Evolutionary conservation across 495 filamentous ascomycete genomes (phyloP).

Genomic region (Aspergillus ostianus): DNA sequence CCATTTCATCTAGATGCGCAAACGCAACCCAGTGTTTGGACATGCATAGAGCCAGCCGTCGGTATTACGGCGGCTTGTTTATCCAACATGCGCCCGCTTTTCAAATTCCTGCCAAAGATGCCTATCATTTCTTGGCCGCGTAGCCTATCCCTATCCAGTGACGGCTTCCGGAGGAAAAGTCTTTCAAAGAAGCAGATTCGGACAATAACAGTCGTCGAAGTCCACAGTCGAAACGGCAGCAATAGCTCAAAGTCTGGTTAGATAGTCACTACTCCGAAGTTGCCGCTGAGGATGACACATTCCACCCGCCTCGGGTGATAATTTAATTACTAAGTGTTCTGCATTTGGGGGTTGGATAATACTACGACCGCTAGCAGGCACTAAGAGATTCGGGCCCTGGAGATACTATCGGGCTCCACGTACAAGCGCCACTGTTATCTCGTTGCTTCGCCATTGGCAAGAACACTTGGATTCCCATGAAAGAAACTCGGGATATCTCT

Average conservation of each 20-base stretch:
- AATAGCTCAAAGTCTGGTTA: neutral
- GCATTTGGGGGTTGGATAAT: neutral
- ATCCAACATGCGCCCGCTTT: constrained; percentile 34
- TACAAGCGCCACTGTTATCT: neutral
- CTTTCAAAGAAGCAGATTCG: too few relatives aligned
- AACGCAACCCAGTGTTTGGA: constrained; percentile 34
- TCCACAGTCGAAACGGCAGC: neutral
- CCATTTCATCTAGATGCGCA: constrained; percentile 23
- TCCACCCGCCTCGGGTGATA: too few relatives aligned
- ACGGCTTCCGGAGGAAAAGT: too few relatives aligned
- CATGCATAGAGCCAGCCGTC: constrained; percentile 36
- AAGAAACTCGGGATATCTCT: neutral
- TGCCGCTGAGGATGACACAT: too few relatives aligned
- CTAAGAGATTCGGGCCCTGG: neutral
- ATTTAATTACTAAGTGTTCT: too few relatives aligned
- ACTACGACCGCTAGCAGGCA: neutral
- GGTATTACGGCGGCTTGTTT: constrained; percentile 36
- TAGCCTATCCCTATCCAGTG: too few relatives aligned
- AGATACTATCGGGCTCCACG: neutral
- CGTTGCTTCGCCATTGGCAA: neutral
- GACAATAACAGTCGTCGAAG: neutral
- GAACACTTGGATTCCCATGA: neutral
- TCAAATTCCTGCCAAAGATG: constrained; percentile 12
- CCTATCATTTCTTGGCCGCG: too few relatives aligned
- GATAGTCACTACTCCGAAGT: too few relatives aligned